Base-by-base conservation (phyloP, 2,329 filamentous ascomycete genomes). In the Fusarium sp. region DNA sequence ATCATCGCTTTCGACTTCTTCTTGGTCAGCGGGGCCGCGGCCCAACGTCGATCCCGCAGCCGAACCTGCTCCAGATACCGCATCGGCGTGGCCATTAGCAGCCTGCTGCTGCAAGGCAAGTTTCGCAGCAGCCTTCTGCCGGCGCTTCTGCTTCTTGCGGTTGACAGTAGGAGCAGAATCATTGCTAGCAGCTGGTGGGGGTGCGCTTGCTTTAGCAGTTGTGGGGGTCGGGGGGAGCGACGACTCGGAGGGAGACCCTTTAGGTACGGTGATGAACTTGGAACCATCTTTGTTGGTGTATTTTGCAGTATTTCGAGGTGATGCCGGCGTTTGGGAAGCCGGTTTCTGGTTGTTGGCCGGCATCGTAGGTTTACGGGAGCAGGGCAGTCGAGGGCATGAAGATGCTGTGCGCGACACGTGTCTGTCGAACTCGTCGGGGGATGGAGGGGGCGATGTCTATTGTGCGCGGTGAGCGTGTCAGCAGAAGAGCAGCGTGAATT, bases 101-200 rank as follows among this genome's bases (percentile, higher is more conserved):
- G 77, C 77, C 29, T 81, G 77, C 64, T 84, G 82, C 6, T 54
- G 84, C 84, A 47, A 4, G 27, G 86, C 90, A 34, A 89, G 89
- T 80, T 92, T 90, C 70, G 92, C 92, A 35, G 94, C 93, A 37
- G 93, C 93, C 84, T 98, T 98, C 80, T 94, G 93, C 75, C 95
- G 90, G 76, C 95, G 91, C 87, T 98, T 98, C 83, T 96, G 93
- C 87, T 98, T 98, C 88, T 98, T 98, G 80, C 94, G 91, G 84
- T 98, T 98, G 61, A 95, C 92, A 10, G 87, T 80, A 52, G 86
- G 86, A 52, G 86, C 84, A 56, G 83, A 77, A 58, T 70, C 71
- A 70, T 83, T 79, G 69, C 71, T 76, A 67, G 69, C 67, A 72
- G 76, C 71, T 77, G 74, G 69, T 75, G 79, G 70, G 78, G 78